Percentiles rank a stretch among this genome's conserved stretches.
phyloP scores from a whole-genome alignment of 2,329 filamentous ascomycete genomes.

The Aspergillus melleus region DNA sequence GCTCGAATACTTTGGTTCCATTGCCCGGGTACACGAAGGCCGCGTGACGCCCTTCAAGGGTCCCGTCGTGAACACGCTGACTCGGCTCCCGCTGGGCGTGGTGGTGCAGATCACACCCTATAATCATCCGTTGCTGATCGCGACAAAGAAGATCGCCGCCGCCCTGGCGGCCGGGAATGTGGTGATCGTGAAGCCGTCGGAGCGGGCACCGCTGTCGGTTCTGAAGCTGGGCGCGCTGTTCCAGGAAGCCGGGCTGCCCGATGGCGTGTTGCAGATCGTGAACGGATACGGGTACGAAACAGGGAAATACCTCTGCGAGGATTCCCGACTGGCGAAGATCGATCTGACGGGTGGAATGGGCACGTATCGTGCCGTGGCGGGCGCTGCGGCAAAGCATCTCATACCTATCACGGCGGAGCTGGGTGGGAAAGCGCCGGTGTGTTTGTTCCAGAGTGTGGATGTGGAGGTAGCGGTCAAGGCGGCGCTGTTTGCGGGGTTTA shows the following conservation, averaged over 20 bases:
- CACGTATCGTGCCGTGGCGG: constrained; percentile 35
- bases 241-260: constrained; percentile 44
- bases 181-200: constrained; percentile 42
- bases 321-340: constrained; percentile 33
- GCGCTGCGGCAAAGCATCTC: constrained; percentile 33
- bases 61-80: constrained; percentile 40
- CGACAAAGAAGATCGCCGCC: constrained; percentile 41
- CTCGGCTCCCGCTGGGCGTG: constrained; percentile 39
- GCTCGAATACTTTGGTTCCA: constrained; percentile 70
- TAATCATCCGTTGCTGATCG: constrained; percentile 40
- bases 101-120: constrained; percentile 42
- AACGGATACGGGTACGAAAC: constrained; percentile 56
- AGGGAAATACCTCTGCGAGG: constrained; percentile 30
- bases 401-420: constrained; percentile 38
- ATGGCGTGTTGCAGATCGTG: constrained; percentile 48
- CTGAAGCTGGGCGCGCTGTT: constrained; percentile 42
- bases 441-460: constrained; percentile 35
- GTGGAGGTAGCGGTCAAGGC: constrained; percentile 32
- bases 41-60: constrained; percentile 62
- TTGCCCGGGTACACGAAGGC: constrained; percentile 67
- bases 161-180: constrained; percentile 44
- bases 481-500: constrained; percentile 47
- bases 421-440: constrained; percentile 39
- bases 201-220: constrained; percentile 46
- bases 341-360: constrained; percentile 36